phyloP scores from a whole-genome alignment of 169 alveolate species.

The Blepharisma undulans region DNA sequence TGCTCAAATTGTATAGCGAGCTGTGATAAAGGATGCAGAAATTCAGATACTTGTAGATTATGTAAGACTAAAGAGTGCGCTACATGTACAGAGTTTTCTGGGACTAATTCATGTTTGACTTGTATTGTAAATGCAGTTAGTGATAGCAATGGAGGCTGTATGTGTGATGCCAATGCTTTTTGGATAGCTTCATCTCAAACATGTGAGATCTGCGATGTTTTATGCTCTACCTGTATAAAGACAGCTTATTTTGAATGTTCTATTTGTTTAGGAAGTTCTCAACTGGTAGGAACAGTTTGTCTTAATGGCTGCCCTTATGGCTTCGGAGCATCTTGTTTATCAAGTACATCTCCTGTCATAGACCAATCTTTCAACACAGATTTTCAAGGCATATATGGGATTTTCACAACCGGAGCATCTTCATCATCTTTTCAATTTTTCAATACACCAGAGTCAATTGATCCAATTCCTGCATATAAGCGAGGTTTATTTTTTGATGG shows the following conservation, averaged over 20 bases:
- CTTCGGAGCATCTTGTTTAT: not conserved
- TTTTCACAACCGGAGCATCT: not conserved
- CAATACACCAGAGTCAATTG: not conserved
- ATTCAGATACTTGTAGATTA: not conserved
- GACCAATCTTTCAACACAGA: not conserved
- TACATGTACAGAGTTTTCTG: not conserved
- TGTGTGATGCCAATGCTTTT: not conserved
- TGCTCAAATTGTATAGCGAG: not conserved
- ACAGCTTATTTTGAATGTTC: not conserved
- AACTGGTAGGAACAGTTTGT: not conserved
- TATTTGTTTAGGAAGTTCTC: not conserved
- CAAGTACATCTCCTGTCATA: not conserved
- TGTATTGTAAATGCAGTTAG: not conserved
- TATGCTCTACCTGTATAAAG: not conserved
- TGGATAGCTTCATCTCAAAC: not conserved
- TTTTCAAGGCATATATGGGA: not conserved
- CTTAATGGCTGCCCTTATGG: slow-evolving; percentile 9
- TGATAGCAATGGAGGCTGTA: not conserved
- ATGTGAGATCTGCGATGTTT: not conserved
- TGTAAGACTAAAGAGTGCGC: not conserved
- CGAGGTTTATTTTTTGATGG: slow-evolving; percentile 20
- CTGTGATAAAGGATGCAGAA: not conserved
- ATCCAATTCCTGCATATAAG: not conserved
- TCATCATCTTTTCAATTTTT: not conserved
- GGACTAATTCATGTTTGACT: not conserved